A percentile compares a stretch with the other conserved stretches of the same genome.
These are phyloP conservation scores for Dioscorea zingiberensis DNA, from an alignment of 106 monocot species.

Conservation along the genomic window DNA sequence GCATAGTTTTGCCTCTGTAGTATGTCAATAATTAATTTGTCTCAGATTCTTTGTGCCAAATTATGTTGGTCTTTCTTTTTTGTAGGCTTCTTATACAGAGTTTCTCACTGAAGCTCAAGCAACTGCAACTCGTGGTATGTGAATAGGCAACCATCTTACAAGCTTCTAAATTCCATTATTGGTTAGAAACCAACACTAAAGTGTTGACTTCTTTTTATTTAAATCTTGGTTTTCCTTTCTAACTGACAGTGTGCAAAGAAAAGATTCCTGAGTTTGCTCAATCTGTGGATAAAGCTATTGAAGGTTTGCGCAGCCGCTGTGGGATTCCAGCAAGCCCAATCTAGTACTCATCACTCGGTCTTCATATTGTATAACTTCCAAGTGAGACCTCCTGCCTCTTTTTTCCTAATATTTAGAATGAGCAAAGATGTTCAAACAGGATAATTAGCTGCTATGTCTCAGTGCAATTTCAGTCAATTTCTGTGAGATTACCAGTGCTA, in stretches of 20 bases:
- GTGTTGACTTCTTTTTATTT: too few species aligned
- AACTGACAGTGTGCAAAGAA: constrained; percentile 64
- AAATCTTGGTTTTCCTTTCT: background rate
- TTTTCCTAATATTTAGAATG: too few species aligned
- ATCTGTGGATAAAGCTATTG: constrained; percentile 74
- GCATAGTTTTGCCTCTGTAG: background rate
- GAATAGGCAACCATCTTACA: background rate
- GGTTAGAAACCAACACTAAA: too few species aligned
- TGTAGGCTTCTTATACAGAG: constrained; percentile 62
- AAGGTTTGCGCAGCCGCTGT: constrained; percentile 51
- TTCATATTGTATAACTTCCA: too few species aligned
- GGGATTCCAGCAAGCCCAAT: constrained; percentile 33
- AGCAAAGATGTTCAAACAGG: too few species aligned
- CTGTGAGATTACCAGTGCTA: too few species aligned
- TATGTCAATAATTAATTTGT: background rate
- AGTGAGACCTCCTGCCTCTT: too few species aligned
- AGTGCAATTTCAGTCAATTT: too few species aligned
- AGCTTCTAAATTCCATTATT: background rate
- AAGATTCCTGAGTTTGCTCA: constrained; percentile 60
- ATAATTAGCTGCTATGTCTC: too few species aligned
- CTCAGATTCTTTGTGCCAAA: background rate
- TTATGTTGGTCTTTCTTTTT: constrained; percentile 3
- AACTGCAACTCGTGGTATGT: constrained; percentile 69
- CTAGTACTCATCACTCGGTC: background rate
- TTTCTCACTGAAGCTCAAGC: constrained; percentile 67